Percentiles rank a stretch among this genome's conserved stretches.
phyloP scores from a whole-genome alignment of 2,329 filamentous ascomycete genomes.

The Helotiales sp. region DNA sequence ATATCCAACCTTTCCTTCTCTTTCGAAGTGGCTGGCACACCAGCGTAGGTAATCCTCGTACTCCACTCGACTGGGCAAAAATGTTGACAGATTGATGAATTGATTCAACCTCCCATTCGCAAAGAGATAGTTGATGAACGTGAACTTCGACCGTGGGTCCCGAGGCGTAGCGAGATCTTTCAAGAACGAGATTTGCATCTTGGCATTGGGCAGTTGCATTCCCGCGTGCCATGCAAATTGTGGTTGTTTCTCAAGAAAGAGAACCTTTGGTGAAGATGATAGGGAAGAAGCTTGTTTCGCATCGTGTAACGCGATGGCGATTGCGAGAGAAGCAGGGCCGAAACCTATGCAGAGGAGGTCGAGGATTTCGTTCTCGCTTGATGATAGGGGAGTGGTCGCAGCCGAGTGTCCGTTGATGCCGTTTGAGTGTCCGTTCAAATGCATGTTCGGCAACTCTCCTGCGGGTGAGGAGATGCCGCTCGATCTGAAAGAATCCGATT shows the following conservation, averaged over 20 bases:
- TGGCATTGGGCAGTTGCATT: slow-evolving; percentile 89
- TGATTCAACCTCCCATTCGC: slow-evolving; percentile 77
- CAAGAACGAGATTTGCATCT: slow-evolving; percentile 97
- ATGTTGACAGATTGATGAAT: slow-evolving; percentile 89
- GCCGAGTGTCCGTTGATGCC: slow-evolving; percentile 1
- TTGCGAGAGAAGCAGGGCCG: slow-evolving; percentile 84
- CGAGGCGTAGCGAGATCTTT: slow-evolving; percentile 92
- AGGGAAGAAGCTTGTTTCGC: slow-evolving; percentile 49
- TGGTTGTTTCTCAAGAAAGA: slow-evolving; percentile 84
- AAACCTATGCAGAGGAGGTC: slow-evolving; percentile 92
- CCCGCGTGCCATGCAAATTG: slow-evolving; percentile 91
- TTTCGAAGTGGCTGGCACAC: slow-evolving; percentile 78
- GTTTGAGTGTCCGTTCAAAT: slow-evolving; percentile 11
- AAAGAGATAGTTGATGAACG: slow-evolving; percentile 93
- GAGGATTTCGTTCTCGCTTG: slow-evolving; percentile 41
- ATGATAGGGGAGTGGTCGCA: background rate
- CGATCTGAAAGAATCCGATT: background rate
- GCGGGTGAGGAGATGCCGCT: slow-evolving; percentile 5
- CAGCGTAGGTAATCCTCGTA: slow-evolving; percentile 96
- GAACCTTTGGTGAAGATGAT: slow-evolving; percentile 63
- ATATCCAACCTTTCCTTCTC: slow-evolving; percentile 61
- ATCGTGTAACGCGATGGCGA: slow-evolving; percentile 88
- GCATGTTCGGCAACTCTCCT: background rate
- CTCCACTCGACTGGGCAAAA: slow-evolving; percentile 81
- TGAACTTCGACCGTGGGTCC: slow-evolving; percentile 87